These are phyloP conservation scores for Saccharomyces hybrid DNA, from an alignment of 1,139 yeast species.

Conservation along the genomic window DNA sequence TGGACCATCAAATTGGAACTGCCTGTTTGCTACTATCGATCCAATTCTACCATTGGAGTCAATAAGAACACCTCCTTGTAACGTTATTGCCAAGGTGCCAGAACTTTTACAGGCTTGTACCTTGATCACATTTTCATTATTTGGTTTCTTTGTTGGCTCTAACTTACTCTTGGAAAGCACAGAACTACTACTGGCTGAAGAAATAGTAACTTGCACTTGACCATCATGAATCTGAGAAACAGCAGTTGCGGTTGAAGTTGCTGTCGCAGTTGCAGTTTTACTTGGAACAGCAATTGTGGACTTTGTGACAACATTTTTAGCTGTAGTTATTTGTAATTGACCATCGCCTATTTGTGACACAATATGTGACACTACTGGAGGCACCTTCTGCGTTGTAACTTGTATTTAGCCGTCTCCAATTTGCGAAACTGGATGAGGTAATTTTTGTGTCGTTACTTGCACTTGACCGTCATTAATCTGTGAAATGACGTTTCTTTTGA, in stretches of 20 bases:
- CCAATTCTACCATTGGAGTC: constrained; percentile 68
- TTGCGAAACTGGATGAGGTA: constrained; percentile 3
- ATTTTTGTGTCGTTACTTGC: constrained; percentile 34
- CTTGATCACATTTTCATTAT: constrained; percentile 4
- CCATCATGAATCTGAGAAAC: constrained; percentile 45
- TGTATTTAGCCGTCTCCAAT: constrained; percentile 4
- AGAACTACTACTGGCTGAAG: constrained; percentile 27
- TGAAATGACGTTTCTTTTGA: constrained; percentile 39
- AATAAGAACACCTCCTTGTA: constrained; percentile 46
- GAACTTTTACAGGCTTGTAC: constrained; percentile 42
- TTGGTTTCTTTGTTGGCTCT: constrained; percentile 5
- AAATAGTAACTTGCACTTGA: constrained; percentile 44
- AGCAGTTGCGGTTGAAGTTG: constrained; percentile 45
- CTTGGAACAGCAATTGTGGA: constrained; percentile 37
- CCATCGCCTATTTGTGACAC: constrained; percentile 45
- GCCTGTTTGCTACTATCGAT: constrained; percentile 77
- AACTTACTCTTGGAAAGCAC: not conserved
- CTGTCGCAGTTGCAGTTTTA: constrained; percentile 41
- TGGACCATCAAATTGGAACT: constrained; percentile 84
- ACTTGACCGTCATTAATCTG: constrained; percentile 56
- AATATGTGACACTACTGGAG: not conserved
- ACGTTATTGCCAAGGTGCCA: constrained; percentile 48
- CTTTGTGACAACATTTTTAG: constrained; percentile 13
- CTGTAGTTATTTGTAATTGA: constrained; percentile 44
- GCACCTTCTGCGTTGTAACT: not conserved